Evolutionary conservation across 164 flowering plant genomes (phyloP), one percentile per base, ranked within the genome.

Genomic region (Chimonanthus praecox): DNA sequence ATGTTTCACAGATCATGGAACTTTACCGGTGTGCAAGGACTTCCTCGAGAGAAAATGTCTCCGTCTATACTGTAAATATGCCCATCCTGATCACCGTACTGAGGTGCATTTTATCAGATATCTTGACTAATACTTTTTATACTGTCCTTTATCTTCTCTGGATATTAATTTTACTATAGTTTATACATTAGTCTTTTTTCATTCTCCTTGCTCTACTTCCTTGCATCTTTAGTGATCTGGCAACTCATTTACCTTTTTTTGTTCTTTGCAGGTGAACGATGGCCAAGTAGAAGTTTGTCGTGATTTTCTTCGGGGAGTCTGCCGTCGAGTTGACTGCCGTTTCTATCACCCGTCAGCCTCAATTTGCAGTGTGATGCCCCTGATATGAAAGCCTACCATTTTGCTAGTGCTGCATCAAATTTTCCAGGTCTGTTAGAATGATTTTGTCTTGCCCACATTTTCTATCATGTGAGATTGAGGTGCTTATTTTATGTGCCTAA

Each of bases 271-370:
- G 65, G 65, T 63, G 6, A 20, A 16, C 20, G 33, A 7, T 18
- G 20, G 20, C 65, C 20, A 63, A 63, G 65, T 63, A 63, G 65
- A 63, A 63, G 43, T 63, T 18, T 63, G 65, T 20, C 65, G 65
- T 63, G 65, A 63, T 18, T 63, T 63, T 18, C 65, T 63, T 18
- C 65, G 43, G 21, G 65, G 65, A 16, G 20, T 33, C 65, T 63
- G 65, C 20, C 65, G 43, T n/a, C 65, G 65, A 4, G 20, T 7
- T 16, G 65, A 18, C 20, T 63, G 65, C 65, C 65, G 65, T 63
- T 63, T 63, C 43, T 63, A 63, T 63, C 65, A 63, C 43, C 65
- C 65, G 6, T 63, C 20, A 8, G 43, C 65, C 20, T 16, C 33
- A 63, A 63, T 33, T 63, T 7, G 33, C 8, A 63, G 3, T 18